These are phyloP conservation scores for Alternaria angustiovoidea DNA, from an alignment of 2,329 filamentous ascomycete genomes.

Conservation along the genomic window DNA sequence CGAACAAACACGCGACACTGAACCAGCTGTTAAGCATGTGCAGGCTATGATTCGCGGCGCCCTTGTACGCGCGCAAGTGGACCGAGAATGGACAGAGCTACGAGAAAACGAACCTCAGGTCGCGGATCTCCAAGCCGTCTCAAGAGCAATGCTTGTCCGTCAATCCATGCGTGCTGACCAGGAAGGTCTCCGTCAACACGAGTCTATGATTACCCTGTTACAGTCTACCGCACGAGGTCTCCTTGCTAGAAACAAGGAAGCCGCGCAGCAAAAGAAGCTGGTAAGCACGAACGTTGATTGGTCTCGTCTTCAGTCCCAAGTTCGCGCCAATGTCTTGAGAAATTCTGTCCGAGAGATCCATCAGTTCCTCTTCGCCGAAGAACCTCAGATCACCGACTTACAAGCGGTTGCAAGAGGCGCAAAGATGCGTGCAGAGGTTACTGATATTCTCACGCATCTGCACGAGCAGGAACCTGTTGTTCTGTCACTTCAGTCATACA, in stretches of 20 bases:
- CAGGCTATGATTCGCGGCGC: constrained; percentile 70
- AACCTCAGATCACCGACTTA: constrained; percentile 44
- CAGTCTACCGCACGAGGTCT: constrained; percentile 71
- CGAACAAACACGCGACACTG: constrained; percentile 67
- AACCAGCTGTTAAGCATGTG: constrained; percentile 64
- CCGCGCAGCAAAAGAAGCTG: constrained; percentile 52
- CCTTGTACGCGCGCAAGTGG: constrained; percentile 66
- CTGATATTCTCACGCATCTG: constrained; percentile 51
- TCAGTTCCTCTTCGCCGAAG: constrained; percentile 44
- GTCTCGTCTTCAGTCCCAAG: constrained; percentile 55
- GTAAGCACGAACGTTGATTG: constrained; percentile 53
- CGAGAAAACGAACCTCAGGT: constrained; percentile 60
- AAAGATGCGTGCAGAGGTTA: constrained; percentile 41
- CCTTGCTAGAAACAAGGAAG: constrained; percentile 52
- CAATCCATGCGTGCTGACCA: constrained; percentile 46
- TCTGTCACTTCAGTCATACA: constrained; percentile 61
- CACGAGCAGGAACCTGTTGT: constrained; percentile 54
- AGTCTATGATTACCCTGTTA: constrained; percentile 59
- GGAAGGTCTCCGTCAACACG: constrained; percentile 48
- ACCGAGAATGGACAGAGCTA: constrained; percentile 46
- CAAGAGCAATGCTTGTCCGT: constrained; percentile 54
- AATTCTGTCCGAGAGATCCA: constrained; percentile 39
- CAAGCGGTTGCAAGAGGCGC: constrained; percentile 54
- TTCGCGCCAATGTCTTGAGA: constrained; percentile 52
- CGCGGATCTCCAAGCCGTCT: constrained; percentile 51